phyloP scores from a whole-genome alignment of 2,329 filamentous ascomycete genomes.

The Aureobasidium zeae region DNA sequence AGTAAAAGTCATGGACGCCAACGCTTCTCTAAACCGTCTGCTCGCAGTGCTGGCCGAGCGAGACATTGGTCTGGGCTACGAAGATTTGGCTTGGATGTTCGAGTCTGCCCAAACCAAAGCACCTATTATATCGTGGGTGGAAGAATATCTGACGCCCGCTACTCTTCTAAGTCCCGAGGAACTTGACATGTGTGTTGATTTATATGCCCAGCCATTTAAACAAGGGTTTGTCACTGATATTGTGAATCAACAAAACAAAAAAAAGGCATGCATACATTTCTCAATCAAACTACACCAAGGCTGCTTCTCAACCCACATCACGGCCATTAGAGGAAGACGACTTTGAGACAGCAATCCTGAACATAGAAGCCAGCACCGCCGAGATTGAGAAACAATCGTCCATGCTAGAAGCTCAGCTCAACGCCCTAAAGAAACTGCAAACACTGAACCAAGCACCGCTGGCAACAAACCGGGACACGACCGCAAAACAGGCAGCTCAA shows the following conservation, averaged over 20 bases:
- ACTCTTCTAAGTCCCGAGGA: conserved; percentile 43
- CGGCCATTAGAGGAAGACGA: conserved; percentile 51
- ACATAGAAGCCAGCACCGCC: conserved; percentile 55
- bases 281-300: neutral
- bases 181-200: conserved; percentile 34
- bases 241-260: too few species aligned
- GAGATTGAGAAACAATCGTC: conserved; percentile 57
- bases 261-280: conserved; percentile 6
- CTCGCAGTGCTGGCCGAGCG: conserved; percentile 38
- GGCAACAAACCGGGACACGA: conserved; percentile 1
- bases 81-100: conserved; percentile 42
- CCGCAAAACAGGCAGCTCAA: conserved; percentile 19
- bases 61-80: conserved; percentile 35
- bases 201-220: too few species aligned
- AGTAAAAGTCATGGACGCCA: neutral
- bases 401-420: conserved; percentile 51
- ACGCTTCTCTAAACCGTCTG: conserved; percentile 30
- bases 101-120: conserved; percentile 33
- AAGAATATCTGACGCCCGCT: conserved; percentile 37
- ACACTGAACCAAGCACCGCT: conserved; percentile 28
- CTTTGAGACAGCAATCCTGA: conserved; percentile 51
- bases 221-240: neutral
- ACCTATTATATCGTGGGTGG: conserved; percentile 37
- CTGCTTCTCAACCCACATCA: neutral
- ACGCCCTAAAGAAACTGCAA: conserved; percentile 48